Conservation (phyloP, 805 yeast species). For the Myxozyma mucilagina region DNA sequence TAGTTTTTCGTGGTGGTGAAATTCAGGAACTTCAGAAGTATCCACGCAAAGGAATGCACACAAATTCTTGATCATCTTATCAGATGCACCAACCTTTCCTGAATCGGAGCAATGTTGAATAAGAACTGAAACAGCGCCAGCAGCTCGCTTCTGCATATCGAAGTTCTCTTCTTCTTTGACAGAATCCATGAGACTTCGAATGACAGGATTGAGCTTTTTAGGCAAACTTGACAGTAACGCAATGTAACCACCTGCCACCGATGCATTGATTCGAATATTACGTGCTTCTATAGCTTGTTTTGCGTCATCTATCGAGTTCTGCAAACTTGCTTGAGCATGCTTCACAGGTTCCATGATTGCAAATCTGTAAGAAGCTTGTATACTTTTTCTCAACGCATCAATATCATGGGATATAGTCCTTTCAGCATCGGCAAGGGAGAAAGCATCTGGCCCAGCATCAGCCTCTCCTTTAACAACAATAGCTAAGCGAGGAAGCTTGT, state of each 20-base stretch:
- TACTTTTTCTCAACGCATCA: slow-evolving; percentile 59
- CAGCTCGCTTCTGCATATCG: slow-evolving; percentile 69
- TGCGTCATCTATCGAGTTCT: slow-evolving; percentile 68
- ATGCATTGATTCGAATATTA: slow-evolving; percentile 63
- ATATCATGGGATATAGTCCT: slow-evolving; percentile 63
- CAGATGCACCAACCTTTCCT: slow-evolving; percentile 73
- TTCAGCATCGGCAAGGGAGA: slow-evolving; percentile 75
- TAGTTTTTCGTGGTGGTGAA: slow-evolving; percentile 59
- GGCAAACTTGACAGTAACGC: slow-evolving; percentile 61
- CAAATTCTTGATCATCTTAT: slow-evolving; percentile 83
- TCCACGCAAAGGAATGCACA: slow-evolving; percentile 95
- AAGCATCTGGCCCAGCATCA: slow-evolving; percentile 93
- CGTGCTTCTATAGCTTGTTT: slow-evolving; percentile 47
- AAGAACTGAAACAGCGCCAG: slow-evolving; percentile 64
- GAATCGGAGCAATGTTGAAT: slow-evolving; percentile 57
- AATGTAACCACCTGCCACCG: slow-evolving; percentile 73
- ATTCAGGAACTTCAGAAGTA: slow-evolving; percentile 94
- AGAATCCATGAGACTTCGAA: slow-evolving; percentile 89
- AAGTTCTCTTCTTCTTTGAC: slow-evolving; percentile 71
- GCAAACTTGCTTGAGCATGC: slow-evolving; percentile 71
- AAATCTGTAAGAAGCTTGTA: slow-evolving; percentile 71
- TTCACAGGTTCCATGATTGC: slow-evolving; percentile 70
- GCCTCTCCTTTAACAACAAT: slow-evolving; percentile 90
- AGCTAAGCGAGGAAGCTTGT: slow-evolving; percentile 78
- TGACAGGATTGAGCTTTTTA: slow-evolving; percentile 80